Evolutionary conservation across 2,329 filamentous ascomycete genomes (phyloP).

Genomic region (Bretziella fagacearum): DNA sequence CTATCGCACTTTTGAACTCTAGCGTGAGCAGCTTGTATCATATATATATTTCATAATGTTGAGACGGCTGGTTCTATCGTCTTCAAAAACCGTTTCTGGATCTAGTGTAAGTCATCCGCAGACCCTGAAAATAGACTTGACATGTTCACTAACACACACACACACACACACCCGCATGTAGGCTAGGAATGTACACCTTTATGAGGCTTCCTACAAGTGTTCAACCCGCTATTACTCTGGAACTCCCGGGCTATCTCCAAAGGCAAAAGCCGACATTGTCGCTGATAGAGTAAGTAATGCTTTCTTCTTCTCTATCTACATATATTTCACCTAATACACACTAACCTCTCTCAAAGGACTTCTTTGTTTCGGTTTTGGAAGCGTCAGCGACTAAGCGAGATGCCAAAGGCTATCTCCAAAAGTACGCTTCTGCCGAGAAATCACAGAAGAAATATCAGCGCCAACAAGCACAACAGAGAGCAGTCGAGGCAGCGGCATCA

Average conservation of each 20-base stretch:
- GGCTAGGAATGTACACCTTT: neutral
- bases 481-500: conserved; percentile 15
- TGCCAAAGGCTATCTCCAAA: conserved; percentile 77
- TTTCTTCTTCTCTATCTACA: neutral
- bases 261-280: conserved; percentile 11
- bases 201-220: neutral
- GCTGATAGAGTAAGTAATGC: conserved; percentile 12
- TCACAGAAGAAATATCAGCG: conserved; percentile 5
- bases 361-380: conserved; percentile 71
- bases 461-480: conserved; percentile 2
- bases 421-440: conserved; percentile 37
- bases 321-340: neutral
- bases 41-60: no score
- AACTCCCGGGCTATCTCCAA: conserved; percentile 8
- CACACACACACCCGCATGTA: neutral
- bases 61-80: no score
- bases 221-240: conserved; percentile 15
- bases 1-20: no score
- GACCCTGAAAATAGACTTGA: no score
- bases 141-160: neutral
- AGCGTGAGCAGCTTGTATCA: no score
- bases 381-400: conserved; percentile 86
- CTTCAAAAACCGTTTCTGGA: no score
- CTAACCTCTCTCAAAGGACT: conserved; percentile 39
- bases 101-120: no score